phyloP scores from a whole-genome alignment of 306 rosid species.

The Potentilla sterilis region DNA sequence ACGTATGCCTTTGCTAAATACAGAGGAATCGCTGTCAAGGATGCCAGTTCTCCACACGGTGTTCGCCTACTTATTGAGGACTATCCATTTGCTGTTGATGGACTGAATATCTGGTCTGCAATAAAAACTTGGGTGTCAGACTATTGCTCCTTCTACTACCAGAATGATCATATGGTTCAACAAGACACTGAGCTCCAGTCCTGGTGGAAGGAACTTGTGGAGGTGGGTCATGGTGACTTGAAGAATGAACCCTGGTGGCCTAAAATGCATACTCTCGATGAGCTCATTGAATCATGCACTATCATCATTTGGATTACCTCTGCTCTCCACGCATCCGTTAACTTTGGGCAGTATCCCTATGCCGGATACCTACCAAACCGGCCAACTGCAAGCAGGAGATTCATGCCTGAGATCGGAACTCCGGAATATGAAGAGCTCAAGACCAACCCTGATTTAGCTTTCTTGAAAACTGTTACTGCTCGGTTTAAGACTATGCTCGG shows the following conservation, averaged over 20 bases:
- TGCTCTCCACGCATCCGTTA: conserved; percentile 65
- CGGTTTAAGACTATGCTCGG: conserved; percentile 38
- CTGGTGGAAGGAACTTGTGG: conserved; percentile 11
- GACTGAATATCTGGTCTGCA: conserved; percentile 49
- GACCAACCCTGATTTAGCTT: conserved; percentile 35
- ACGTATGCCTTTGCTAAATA: neutral
- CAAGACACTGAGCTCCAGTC: conserved; percentile 56
- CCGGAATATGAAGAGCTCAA: conserved; percentile 44
- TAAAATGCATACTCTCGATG: conserved; percentile 37
- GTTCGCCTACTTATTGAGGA: conserved; percentile 30
- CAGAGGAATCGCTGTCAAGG: conserved; percentile 62
- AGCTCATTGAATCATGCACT: conserved; percentile 38
- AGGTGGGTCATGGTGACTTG: conserved; percentile 56
- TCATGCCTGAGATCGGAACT: conserved; percentile 56
- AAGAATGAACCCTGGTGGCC: conserved; percentile 54
- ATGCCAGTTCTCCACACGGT: conserved; percentile 35
- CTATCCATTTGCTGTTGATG: conserved; percentile 59
- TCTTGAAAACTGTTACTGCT: conserved; percentile 51
- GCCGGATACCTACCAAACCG: conserved; percentile 62
- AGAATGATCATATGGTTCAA: conserved; percentile 31
- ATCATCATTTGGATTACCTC: conserved; percentile 59
- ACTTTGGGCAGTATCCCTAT: conserved; percentile 58
- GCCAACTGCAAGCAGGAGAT: conserved; percentile 44
- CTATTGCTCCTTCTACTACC: conserved; percentile 47
- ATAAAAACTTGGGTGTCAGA: conserved; percentile 53